phyloP scores from a whole-genome alignment of 768 basidiomycete species.

The Calocybe cyanea region DNA sequence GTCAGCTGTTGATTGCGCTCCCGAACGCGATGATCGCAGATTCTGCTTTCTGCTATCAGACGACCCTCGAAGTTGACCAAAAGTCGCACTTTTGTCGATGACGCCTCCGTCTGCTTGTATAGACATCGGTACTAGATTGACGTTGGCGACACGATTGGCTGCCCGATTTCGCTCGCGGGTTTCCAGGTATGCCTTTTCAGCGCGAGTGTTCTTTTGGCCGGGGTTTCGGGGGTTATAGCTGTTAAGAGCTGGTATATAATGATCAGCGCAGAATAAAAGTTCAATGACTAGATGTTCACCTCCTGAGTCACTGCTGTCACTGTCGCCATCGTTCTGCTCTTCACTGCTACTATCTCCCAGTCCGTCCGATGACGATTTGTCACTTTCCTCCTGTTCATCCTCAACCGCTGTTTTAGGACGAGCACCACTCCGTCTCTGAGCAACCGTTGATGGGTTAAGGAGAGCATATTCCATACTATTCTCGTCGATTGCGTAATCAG shows the following conservation, averaged over 20 bases:
- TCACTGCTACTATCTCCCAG: constrained; percentile 41
- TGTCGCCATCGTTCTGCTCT: constrained; percentile 36
- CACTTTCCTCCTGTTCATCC: constrained; percentile 86
- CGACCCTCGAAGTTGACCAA: constrained; percentile 61
- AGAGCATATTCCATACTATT: constrained; percentile 83
- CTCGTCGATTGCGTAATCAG: constrained; percentile 91
- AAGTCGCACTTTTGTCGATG: constrained; percentile 52
- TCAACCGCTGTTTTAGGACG: constrained; percentile 77
- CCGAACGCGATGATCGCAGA: constrained; percentile 10
- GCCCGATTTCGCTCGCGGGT: constrained; percentile 40
- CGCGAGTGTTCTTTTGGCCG: constrained; percentile 44
- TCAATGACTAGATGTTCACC: constrained; percentile 38
- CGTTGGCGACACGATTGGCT: constrained; percentile 29
- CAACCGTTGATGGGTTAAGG: constrained; percentile 84
- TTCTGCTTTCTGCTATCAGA: constrained; percentile 13
- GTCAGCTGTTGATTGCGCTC: constrained; percentile 33
- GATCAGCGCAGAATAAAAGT: constrained; percentile 4
- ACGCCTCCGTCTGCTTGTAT: constrained; percentile 29
- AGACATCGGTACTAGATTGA: constrained; percentile 66
- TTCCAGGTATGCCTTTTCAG: constrained; percentile 41
- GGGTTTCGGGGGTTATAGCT: constrained; percentile 48
- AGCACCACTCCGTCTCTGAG: constrained; percentile 39
- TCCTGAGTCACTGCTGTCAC: constrained; percentile 56
- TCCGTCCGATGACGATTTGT: constrained; percentile 60
- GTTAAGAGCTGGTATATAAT: constrained; percentile 37